These are phyloP conservation scores for Blastobotrys raffinosifermentans DNA, from an alignment of 1,139 yeast genomes.

Conservation along the genomic window DNA sequence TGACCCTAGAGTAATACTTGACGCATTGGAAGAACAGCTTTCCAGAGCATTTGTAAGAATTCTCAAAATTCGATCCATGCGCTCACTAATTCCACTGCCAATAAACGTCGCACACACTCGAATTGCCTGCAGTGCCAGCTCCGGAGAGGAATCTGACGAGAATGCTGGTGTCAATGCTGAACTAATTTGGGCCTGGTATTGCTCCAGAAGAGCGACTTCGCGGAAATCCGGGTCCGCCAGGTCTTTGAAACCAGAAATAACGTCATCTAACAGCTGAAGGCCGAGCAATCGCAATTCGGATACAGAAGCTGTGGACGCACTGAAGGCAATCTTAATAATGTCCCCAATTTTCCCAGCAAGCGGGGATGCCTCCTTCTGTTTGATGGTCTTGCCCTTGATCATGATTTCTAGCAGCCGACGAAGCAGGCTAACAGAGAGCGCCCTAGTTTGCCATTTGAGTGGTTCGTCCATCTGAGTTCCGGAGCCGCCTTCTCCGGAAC, in stretches of 20 bases:
- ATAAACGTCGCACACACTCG: constrained; percentile 75
- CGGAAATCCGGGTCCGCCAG: constrained; percentile 70
- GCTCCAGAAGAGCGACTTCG: constrained; percentile 69
- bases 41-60: constrained; percentile 65
- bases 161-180: constrained; percentile 92
- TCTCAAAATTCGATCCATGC: constrained; percentile 47
- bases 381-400: constrained; percentile 38
- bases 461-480: constrained; percentile 41
- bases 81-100: constrained; percentile 47
- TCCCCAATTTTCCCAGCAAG: constrained; percentile 57
- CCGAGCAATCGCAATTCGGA: constrained; percentile 60
- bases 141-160: constrained; percentile 62
- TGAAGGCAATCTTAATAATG: constrained; percentile 72
- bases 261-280: constrained; percentile 56
- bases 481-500: constrained; percentile 20
- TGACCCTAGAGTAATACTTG: constrained; percentile 42
- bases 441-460: constrained; percentile 63
- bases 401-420: constrained; percentile 46
- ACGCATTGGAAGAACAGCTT: constrained; percentile 37
- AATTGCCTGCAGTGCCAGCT: constrained; percentile 71
- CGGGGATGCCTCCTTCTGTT: constrained; percentile 26
- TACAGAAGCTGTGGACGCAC: constrained; percentile 73
- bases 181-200: constrained; percentile 90
- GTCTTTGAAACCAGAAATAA: constrained; percentile 43
- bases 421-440: constrained; percentile 55